Conservation (phyloP, 116 monocot genomes). For the Thalassia testudinum region DNA sequence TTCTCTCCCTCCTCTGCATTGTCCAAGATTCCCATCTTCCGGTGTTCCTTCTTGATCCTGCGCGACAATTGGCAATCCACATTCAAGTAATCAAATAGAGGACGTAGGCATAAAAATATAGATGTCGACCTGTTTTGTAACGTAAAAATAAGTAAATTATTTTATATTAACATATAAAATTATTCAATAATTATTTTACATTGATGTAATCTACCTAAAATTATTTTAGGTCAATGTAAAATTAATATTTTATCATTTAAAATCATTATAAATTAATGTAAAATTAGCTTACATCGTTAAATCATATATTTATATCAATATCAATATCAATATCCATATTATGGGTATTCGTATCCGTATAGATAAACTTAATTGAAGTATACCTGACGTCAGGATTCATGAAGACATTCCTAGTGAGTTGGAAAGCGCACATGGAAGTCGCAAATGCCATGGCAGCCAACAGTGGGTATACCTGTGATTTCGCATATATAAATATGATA, state of each 20-base stretch:
- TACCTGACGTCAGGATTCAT: constrained; percentile 37
- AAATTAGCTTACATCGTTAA: too few species aligned
- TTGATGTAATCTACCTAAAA: too few species aligned
- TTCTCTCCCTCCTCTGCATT: constrained; percentile 56
- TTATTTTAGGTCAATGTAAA: too few species aligned
- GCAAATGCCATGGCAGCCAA: constrained; percentile 36
- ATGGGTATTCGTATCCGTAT: too few species aligned
- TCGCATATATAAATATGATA: background rate
- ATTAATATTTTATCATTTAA: too few species aligned
- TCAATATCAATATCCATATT: too few species aligned
- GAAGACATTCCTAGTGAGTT: constrained; percentile 25
- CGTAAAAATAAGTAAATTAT: background rate
- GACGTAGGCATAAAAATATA: background rate
- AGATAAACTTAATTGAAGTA: background rate
- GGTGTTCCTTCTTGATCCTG: constrained; percentile 52
- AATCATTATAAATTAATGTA: background rate
- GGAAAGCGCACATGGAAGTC: constrained; percentile 24
- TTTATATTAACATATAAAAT: too few species aligned
- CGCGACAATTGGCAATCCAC: background rate
- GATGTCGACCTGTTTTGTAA: background rate
- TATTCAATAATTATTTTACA: too few species aligned
- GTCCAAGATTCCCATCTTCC: constrained; percentile 31
- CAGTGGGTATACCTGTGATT: constrained; percentile 28
- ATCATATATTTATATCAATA: too few species aligned
- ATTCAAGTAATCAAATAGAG: too few species aligned